Conservation (phyloP, 2,329 filamentous ascomycete genomes). For the Aureobasidium sp. region DNA sequence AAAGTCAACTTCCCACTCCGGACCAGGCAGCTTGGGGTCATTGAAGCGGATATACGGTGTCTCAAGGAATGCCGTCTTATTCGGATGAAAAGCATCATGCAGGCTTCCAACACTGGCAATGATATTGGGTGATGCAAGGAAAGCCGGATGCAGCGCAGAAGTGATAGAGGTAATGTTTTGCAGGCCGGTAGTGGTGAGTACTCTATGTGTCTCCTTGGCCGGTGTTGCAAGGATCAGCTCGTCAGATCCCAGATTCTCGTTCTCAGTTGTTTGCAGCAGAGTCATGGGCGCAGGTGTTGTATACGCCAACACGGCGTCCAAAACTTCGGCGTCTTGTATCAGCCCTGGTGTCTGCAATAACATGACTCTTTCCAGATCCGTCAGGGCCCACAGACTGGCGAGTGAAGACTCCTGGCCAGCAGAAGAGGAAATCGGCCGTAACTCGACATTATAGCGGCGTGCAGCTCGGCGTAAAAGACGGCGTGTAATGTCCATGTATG, state of each 20-base stretch:
- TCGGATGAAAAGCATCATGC: slow-evolving; percentile 22
- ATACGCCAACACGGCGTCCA: slow-evolving; percentile 37
- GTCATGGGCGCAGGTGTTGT: slow-evolving; percentile 23
- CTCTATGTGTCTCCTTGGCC: slow-evolving; percentile 15
- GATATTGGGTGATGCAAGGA: slow-evolving; percentile 20
- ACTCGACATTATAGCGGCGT: slow-evolving; percentile 35
- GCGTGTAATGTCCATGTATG: slow-evolving; percentile 35
- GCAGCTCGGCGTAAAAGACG: slow-evolving; percentile 37
- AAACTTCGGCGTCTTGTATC: slow-evolving; percentile 36
- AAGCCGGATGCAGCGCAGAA: slow-evolving; percentile 26
- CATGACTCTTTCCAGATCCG: slow-evolving; percentile 37
- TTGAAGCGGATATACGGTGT: slow-evolving; percentile 39
- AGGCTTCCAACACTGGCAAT: slow-evolving; percentile 25
- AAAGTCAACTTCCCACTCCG: slow-evolving; percentile 43
- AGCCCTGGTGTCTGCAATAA: slow-evolving; percentile 37
- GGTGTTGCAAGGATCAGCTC: slow-evolving; percentile 28
- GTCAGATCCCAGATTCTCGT: background rate
- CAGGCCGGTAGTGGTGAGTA: slow-evolving; percentile 14
- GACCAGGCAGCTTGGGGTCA: slow-evolving; percentile 40
- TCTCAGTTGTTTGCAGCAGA: slow-evolving; percentile 20
- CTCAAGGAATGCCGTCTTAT: slow-evolving; percentile 34
- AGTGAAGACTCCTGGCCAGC: slow-evolving; percentile 31
- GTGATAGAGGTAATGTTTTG: slow-evolving; percentile 17
- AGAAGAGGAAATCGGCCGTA: slow-evolving; percentile 30
- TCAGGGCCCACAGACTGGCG: slow-evolving; percentile 36